Evolutionary conservation across 345 rosid species (phyloP).

Genomic region (Chamaenerion angustifolium): DNA sequence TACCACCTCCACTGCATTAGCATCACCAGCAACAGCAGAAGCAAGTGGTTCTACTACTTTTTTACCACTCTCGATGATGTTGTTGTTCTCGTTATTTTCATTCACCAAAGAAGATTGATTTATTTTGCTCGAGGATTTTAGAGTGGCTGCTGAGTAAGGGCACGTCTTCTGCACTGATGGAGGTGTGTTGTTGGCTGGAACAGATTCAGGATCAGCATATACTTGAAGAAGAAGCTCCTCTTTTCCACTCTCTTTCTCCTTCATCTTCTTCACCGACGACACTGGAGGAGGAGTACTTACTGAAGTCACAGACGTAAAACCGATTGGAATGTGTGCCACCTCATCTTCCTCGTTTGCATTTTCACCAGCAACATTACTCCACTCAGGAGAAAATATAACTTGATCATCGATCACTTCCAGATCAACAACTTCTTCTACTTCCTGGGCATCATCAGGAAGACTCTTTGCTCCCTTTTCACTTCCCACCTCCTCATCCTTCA

Average conservation of each 20-base stretch:
- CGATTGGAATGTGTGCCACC: too few relatives aligned
- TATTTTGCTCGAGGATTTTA: constrained; percentile 6
- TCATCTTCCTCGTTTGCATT: too few relatives aligned
- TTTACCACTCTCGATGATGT: not conserved
- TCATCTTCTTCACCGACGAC: not conserved
- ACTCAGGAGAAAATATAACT: too few relatives aligned
- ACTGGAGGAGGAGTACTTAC: not conserved
- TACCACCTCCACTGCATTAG: not conserved
- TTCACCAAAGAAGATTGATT: constrained; percentile 7
- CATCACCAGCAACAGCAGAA: too few relatives aligned
- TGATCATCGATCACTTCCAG: too few relatives aligned
- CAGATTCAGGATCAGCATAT: not conserved
- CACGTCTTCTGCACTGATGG: not conserved
- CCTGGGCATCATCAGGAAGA: too few relatives aligned
- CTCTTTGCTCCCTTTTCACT: too few relatives aligned
- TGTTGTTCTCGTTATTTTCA: constrained; percentile 2
- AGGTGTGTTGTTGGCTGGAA: constrained; percentile 8
- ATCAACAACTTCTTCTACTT: too few relatives aligned
- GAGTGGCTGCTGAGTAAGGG: constrained; percentile 3
- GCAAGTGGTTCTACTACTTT: not conserved
- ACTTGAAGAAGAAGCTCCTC: not conserved
- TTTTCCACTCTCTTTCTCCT: too few relatives aligned
- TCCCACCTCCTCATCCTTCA: too few relatives aligned
- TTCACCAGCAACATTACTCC: too few relatives aligned
- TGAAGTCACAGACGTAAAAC: not conserved